Percentiles rank a stretch among this genome's conserved stretches.
Evolutionary conservation across 2,329 filamentous ascomycete genomes (phyloP).

Genomic region (Cladophialophora carrionii): DNA sequence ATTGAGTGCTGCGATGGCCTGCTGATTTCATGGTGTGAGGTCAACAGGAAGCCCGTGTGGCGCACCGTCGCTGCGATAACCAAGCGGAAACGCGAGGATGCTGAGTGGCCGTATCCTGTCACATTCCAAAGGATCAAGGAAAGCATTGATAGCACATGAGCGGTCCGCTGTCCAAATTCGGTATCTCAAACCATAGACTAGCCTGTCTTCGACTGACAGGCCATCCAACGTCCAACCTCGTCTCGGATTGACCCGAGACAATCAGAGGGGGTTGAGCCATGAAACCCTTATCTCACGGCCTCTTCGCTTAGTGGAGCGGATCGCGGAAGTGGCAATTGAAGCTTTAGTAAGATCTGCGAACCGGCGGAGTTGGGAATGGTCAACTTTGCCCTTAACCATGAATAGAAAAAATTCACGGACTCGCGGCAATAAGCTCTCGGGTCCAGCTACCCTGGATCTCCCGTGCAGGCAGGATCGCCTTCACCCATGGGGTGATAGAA

Average conservation of each 20-base stretch:
- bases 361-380: neutral
- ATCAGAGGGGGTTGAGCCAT: neutral
- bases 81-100: neutral
- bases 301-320: conserved; percentile 3
- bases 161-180: conserved; percentile 9
- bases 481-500: conserved; percentile 12
- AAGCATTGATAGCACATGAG: neutral
- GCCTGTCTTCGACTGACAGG: neutral
- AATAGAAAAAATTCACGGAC: conserved; percentile 12
- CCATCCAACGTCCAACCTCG: conserved; percentile 1
- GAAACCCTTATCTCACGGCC: conserved; percentile 2
- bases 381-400: conserved; percentile 5
- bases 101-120: conserved; percentile 1
- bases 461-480: neutral
- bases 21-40: conserved; percentile 1
- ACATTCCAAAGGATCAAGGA: neutral
- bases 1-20: neutral
- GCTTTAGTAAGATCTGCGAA: conserved; percentile 4
- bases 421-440: conserved; percentile 7
- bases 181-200: conserved; percentile 8
- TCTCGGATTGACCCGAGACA: conserved; percentile 11
- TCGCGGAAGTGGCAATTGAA: neutral
- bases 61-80: neutral
- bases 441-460: neutral
- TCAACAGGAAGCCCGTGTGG: conserved; percentile 2